These are phyloP conservation scores for Aschersonia sp. DNA, from an alignment of 2,329 filamentous ascomycete species.

Conservation along the genomic window DNA sequence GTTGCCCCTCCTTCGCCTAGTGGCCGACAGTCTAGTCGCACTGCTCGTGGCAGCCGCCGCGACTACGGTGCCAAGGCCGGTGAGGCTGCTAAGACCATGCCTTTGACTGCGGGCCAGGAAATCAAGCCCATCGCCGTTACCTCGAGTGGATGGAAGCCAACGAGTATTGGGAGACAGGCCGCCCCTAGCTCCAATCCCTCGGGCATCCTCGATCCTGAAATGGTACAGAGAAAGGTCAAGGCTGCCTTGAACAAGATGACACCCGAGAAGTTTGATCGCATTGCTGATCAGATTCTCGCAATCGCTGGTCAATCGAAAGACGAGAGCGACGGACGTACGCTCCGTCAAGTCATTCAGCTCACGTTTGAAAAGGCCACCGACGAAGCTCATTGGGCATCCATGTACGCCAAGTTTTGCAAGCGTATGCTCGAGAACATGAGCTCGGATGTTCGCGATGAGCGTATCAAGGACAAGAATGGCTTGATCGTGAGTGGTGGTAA, in stretches of 20 bases:
- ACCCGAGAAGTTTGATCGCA: slow-evolving; percentile 94
- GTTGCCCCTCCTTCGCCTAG: slow-evolving; percentile 53
- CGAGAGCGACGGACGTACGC: slow-evolving; percentile 81
- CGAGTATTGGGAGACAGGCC: slow-evolving; percentile 40
- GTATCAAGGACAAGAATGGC: slow-evolving; percentile 78
- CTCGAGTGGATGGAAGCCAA: slow-evolving; percentile 78
- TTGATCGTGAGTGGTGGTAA: slow-evolving; percentile 83
- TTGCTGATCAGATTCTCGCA: slow-evolving; percentile 79
- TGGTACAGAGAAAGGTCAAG: slow-evolving; percentile 98
- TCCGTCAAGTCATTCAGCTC: slow-evolving; percentile 95
- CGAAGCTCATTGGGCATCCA: slow-evolving; percentile 94
- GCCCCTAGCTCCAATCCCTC: slow-evolving; percentile 18
- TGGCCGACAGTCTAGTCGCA: slow-evolving; percentile 46
- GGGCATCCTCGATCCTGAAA: slow-evolving; percentile 65
- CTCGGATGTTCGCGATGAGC: slow-evolving; percentile 86
- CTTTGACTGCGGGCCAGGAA: slow-evolving; percentile 70
- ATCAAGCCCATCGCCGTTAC: slow-evolving; percentile 66
- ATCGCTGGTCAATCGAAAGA: slow-evolving; percentile 94
- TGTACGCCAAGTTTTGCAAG: slow-evolving; percentile 98
- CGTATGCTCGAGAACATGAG: slow-evolving; percentile 94
- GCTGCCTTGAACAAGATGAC: slow-evolving; percentile 99
- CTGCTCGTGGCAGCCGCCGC: slow-evolving; percentile 50
- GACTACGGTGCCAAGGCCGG: slow-evolving; percentile 46
- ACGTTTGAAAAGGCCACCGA: slow-evolving; percentile 99
- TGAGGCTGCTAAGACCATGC: slow-evolving; percentile 74